Evolutionary conservation across 441 rosid species (phyloP), one percentile per base, ranked within the genome.

Genomic region (California macrophylla): DNA sequence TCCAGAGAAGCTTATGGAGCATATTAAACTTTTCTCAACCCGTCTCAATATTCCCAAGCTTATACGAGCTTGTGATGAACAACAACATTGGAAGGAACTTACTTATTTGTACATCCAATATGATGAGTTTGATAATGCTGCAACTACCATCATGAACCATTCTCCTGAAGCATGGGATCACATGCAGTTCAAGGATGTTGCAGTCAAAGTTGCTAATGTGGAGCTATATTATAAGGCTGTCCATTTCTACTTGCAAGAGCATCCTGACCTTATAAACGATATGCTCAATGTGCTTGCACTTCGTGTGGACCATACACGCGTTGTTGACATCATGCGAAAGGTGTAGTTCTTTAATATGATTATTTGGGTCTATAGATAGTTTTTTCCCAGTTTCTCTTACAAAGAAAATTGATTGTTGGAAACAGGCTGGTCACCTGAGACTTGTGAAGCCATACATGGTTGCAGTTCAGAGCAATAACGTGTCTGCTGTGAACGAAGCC

Each of bases 111-210:
- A 95, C 76, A 90, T 95, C 66, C 97, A 86, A 47, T 95, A 95
- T 50, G 97, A 87, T 68, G 99, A 95, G 79, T 95, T 92, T 75
- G 99, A 95, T 7, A 95, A 95, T 83, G 98, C 99, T 71, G 99
- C 99, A 54, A 91, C 98, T 29, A 95, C 99, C 26, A 85, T 95
- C 70, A 95, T 95, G 99, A 95, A 95, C 74, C 99, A 95, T 82
- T 95, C 99, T 45, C 99, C 99, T 0, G 98, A 92, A 87, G 98
- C 99, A 34, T 95, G 99, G 99, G 99, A 95, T 71, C 98, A 92
- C 88, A 95, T 95, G 99, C 99, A 95, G 77, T 95, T 95, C 79
- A 95, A 95, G 82, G 99, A 95, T 67, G 87, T 95, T 10, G 80
- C 79, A 0, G 98, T 92, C 67, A 95, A 95, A 85, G 98, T 92